Base-by-base conservation (phyloP, 352 stramenopile species). In the Phytophthora crassamura region DNA sequence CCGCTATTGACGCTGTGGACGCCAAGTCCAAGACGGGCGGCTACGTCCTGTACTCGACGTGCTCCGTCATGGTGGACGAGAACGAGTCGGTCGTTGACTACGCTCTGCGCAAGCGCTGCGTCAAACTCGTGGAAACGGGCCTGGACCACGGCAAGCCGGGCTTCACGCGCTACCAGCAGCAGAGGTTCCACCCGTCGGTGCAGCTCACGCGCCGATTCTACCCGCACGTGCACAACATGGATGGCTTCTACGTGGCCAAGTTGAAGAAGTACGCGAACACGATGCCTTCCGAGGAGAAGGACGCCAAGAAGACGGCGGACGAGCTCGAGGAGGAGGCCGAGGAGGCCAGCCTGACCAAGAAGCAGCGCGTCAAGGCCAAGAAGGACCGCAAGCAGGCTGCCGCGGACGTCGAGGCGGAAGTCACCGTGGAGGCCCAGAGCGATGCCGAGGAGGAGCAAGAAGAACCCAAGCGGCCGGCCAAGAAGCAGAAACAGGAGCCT, bases 211-310 rank as follows among this genome's bases (percentile, higher is more conserved):
- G 96, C 33, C 87, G 98, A 52, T 99, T 99, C 74, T 99, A 99
- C 82, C 98, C 98, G 39, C 98, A 99, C 74, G 97, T 97, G 68
- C 98, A 99, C 87, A 99, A 99, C 82, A 99, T 99, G 97, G 98
- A 99, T 80, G 98, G 98, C 36, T 99, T 99, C 80, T 99, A 98
- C 80, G 97, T 99, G 32, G 97, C 96, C 36, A 99, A 99, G 84
- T 97, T 99, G 50, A 97, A 99, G 72, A 99, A 99, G 81, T 94
- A 98, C 42, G 97, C 96, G 43, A 99, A 99, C 62, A 90, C 77
- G 67, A 82, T 85, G 60, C 86, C 89, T 7, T 84, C 77, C 30
- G 82, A 95, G 12, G 86, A 89, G 45, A 79, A 86, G 10, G 83
- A 89, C 45, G 64, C 64, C 11, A 94, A 96, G 47, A 94, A 96